These are phyloP conservation scores for Moniliella sp. DNA, from an alignment of 1,284 basidiomycete genomes.

Conservation along the genomic window DNA sequence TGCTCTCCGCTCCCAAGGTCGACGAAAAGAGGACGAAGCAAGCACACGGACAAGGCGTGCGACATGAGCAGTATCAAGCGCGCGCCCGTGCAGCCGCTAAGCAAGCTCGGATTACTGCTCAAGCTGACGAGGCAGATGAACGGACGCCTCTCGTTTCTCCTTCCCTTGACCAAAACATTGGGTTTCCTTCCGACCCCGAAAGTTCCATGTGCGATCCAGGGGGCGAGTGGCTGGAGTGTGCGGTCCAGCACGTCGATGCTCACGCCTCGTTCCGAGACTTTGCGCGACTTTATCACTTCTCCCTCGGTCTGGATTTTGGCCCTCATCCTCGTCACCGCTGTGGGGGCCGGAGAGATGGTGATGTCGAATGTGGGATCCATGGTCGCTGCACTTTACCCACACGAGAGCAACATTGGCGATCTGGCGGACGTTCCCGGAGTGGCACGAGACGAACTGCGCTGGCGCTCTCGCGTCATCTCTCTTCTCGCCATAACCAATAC, in stretches of 20 bases:
- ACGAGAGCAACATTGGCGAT: neutral
- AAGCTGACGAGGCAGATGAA: too few relatives aligned
- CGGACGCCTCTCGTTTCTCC: too few relatives aligned
- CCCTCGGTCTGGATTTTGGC: constrained; percentile 4
- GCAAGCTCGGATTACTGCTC: too few relatives aligned
- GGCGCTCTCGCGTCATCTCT: neutral
- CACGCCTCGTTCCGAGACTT: neutral
- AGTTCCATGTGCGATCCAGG: neutral
- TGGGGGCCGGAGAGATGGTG: constrained; percentile 8
- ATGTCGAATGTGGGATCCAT: constrained; percentile 6
- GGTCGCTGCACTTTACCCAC: constrained; percentile 3
- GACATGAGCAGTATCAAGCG: too few relatives aligned
- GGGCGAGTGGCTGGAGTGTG: neutral
- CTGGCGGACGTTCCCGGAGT: neutral
- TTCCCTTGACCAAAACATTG: too few relatives aligned
- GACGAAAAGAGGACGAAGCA: too few relatives aligned
- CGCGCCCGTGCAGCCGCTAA: too few relatives aligned
- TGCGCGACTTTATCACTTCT: constrained; percentile 1
- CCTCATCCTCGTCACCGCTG: constrained; percentile 5
- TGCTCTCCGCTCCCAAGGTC: too few relatives aligned
- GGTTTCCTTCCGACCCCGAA: too few relatives aligned
- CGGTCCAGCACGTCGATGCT: neutral
- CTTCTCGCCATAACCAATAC: constrained; percentile 7
- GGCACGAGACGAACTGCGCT: constrained; percentile 1
- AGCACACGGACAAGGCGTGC: too few relatives aligned